Evolutionary conservation across 164 flowering plant genomes (phyloP).

Genomic region (Magnolia officinalis): DNA sequence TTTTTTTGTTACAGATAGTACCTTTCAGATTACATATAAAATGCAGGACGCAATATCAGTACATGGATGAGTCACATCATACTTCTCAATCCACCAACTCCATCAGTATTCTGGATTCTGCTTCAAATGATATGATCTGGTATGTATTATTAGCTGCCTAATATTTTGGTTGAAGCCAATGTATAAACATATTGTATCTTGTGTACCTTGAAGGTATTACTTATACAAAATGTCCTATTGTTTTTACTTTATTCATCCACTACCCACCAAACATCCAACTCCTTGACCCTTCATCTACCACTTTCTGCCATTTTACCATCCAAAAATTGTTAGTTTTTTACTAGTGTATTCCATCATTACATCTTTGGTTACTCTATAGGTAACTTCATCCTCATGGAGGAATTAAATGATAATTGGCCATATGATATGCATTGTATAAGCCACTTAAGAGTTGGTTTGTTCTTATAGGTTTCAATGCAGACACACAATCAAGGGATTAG

Average conservation of each 20-base stretch:
- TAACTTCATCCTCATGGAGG: too few relatives aligned
- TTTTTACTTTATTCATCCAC: too few relatives aligned
- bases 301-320: too few relatives aligned
- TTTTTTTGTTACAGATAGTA: slow-evolving; percentile 43
- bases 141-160: slow-evolving; percentile 21
- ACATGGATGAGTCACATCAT: slow-evolving; percentile 22
- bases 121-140: slow-evolving; percentile 61
- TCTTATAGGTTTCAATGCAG: slow-evolving; percentile 80
- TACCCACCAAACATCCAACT: too few relatives aligned
- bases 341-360: too few relatives aligned
- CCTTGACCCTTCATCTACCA: too few relatives aligned
- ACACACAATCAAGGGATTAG: slow-evolving; percentile 74
- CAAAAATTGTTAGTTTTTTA: too few relatives aligned
- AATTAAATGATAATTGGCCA: too few relatives aligned
- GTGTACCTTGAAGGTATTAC: background rate
- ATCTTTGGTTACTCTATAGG: too few relatives aligned
- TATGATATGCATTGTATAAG: background rate
- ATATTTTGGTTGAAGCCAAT: background rate
- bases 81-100: slow-evolving; percentile 25
- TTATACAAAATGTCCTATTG: background rate
- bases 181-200: background rate
- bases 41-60: slow-evolving; percentile 32
- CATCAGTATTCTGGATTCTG: slow-evolving; percentile 16
- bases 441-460: background rate
- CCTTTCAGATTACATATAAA: slow-evolving; percentile 59